Conservation (phyloP, 2,329 filamentous ascomycete species). For the Byssothecium circinans region DNA sequence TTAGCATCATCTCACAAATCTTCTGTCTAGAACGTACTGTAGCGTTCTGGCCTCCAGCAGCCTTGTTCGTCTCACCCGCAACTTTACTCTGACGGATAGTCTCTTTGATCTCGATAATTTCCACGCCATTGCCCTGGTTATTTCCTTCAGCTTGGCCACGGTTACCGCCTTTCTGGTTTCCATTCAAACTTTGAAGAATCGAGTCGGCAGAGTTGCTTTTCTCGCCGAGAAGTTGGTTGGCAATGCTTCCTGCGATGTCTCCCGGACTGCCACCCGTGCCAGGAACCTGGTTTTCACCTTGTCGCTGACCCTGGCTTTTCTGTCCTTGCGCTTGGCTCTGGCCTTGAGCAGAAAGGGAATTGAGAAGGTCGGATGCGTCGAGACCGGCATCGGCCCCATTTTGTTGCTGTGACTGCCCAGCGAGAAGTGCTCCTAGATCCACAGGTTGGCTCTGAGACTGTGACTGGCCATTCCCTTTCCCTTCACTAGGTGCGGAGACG, state of each 20-base stretch:
- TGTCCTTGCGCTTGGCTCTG: conserved; percentile 7
- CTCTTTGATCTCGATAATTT: conserved; percentile 17
- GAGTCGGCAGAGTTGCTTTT: conserved; percentile 12
- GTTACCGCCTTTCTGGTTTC: conserved; percentile 13
- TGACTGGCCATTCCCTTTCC: neutral
- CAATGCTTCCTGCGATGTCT: neutral
- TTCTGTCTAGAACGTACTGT: conserved; percentile 14
- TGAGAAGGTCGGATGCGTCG: conserved; percentile 1
- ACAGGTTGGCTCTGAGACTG: neutral
- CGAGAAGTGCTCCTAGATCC: neutral
- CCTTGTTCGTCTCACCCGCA: conserved; percentile 9
- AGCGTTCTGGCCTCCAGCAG: conserved; percentile 10
- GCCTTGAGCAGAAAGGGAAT: conserved; percentile 1
- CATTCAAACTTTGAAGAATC: conserved; percentile 14
- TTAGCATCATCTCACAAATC: too few relatives aligned
- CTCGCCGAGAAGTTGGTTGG: conserved; percentile 23
- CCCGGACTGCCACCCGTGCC: neutral
- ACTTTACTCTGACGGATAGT: conserved; percentile 5
- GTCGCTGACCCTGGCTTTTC: too few relatives aligned
- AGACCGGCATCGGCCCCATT: conserved; percentile 1
- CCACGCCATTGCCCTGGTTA: conserved; percentile 11
- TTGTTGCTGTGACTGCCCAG: conserved; percentile 1
- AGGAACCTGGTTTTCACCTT: neutral
- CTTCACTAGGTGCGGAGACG: too few relatives aligned
- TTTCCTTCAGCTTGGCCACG: conserved; percentile 6